Conservation (phyloP, 257 asterid species). For the Penstemon barbatus region DNA sequence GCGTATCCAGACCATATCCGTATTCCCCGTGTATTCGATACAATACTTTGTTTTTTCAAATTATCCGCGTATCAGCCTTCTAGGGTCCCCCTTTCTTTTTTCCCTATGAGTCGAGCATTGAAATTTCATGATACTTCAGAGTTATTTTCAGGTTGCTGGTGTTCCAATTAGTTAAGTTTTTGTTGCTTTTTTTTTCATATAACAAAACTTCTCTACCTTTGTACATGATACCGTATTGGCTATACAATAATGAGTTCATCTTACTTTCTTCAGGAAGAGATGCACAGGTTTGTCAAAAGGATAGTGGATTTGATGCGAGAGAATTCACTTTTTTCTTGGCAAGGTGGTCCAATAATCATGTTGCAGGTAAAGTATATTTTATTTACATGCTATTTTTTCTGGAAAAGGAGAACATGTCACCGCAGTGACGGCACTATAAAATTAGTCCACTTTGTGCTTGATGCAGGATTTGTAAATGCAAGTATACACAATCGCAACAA, state of each 20-base stretch:
- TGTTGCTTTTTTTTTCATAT: constrained; percentile 13
- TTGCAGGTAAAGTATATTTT: constrained; percentile 59
- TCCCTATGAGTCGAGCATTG: background rate
- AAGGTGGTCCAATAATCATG: constrained; percentile 93
- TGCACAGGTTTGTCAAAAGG: constrained; percentile 84
- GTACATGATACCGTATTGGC: constrained; percentile 6
- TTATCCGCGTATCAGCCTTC: no score
- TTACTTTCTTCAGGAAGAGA: constrained; percentile 66
- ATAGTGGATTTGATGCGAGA: constrained; percentile 82
- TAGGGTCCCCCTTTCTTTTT: no score
- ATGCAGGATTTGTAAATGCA: no score
- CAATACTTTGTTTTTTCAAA: no score
- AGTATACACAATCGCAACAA: no score
- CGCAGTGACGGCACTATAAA: constrained; percentile 1
- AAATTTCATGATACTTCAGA: background rate
- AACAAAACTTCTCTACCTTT: constrained; percentile 6
- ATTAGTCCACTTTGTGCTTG: constrained; percentile 4
- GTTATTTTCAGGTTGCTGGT: constrained; percentile 1
- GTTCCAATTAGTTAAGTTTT: background rate
- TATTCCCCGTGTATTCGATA: no score
- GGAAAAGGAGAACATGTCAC: background rate
- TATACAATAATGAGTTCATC: constrained; percentile 10
- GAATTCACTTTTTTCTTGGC: constrained; percentile 87
- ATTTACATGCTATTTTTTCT: constrained; percentile 26
- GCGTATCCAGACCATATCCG: no score